Conservation (phyloP, 2,329 filamentous ascomycete species). For the Penicillium frequentans region DNA sequence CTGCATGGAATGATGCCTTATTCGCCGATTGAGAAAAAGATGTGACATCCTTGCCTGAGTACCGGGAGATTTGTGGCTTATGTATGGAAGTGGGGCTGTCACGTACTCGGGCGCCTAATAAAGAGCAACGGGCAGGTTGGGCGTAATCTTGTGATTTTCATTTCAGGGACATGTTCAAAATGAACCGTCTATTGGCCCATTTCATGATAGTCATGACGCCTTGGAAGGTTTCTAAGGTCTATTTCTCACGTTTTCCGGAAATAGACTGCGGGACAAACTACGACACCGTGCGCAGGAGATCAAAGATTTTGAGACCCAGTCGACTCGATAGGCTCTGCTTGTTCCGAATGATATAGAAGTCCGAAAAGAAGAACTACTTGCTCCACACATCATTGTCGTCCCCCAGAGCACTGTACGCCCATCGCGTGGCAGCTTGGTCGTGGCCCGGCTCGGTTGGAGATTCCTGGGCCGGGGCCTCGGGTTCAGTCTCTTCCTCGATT, state of each 20-base stretch:
- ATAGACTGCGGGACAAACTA: background rate
- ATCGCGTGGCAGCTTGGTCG: constrained; percentile 15
- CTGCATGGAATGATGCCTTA: background rate
- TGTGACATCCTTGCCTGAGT: background rate
- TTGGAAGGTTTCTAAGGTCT: no score
- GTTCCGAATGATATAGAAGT: background rate
- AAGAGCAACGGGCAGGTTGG: background rate
- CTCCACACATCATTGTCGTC: constrained; percentile 39
- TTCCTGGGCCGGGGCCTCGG: constrained; percentile 8
- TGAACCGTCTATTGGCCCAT: background rate
- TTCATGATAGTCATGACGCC: background rate
- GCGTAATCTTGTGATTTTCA: background rate
- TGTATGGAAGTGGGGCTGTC: background rate
- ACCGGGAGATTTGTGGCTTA: background rate
- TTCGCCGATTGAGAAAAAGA: background rate
- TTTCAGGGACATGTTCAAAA: background rate
- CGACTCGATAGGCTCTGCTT: background rate
- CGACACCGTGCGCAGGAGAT: background rate
- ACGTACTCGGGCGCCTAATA: background rate
- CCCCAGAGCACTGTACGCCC: constrained; percentile 33
- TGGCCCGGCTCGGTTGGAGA: constrained; percentile 10
- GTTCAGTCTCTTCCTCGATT: constrained; percentile 25
- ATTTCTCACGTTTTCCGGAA: background rate
- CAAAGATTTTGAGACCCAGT: background rate
- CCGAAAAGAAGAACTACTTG: constrained; percentile 17